Conservation (phyloP, 306 rosid genomes). For the Fragaria nilgerrensis region DNA sequence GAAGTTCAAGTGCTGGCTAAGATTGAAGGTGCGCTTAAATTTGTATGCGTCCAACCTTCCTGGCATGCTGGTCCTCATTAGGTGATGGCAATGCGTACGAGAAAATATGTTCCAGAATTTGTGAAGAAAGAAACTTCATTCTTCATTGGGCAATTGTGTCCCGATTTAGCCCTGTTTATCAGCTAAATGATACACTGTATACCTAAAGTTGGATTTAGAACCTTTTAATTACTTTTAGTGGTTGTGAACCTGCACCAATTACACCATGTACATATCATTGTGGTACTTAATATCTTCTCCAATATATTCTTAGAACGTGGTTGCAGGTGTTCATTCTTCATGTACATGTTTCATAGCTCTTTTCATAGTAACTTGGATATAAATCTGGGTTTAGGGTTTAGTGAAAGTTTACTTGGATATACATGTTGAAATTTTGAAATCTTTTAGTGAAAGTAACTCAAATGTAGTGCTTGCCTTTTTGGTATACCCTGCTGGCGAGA, state of each 20-base stretch:
- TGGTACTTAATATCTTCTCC: not conserved
- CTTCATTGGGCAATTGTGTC: not conserved
- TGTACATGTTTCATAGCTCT: not conserved
- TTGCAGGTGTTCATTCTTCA: not conserved
- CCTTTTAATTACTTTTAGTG: not conserved
- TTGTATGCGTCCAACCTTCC: not conserved
- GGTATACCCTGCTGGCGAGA: not conserved
- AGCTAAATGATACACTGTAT: not conserved
- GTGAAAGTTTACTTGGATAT: not conserved
- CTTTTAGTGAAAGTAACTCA: not conserved
- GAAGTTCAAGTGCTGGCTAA: slow-evolving; percentile 3
- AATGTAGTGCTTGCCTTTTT: not conserved
- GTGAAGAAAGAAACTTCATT: slow-evolving; percentile 13
- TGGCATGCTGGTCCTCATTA: not conserved
- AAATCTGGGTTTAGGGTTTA: no score
- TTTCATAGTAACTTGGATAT: not conserved
- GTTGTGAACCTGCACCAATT: not conserved
- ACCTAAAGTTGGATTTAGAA: not conserved
- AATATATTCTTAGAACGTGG: not conserved
- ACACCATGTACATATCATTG: not conserved
- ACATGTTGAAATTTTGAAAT: not conserved
- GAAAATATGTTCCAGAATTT: not conserved
- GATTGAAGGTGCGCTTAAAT: not conserved
- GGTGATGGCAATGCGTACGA: not conserved
- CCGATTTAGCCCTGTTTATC: not conserved